These are phyloP conservation scores for Schizochytrium sp. DNA, from an alignment of 108 stramenopile species.

Conservation along the genomic window DNA sequence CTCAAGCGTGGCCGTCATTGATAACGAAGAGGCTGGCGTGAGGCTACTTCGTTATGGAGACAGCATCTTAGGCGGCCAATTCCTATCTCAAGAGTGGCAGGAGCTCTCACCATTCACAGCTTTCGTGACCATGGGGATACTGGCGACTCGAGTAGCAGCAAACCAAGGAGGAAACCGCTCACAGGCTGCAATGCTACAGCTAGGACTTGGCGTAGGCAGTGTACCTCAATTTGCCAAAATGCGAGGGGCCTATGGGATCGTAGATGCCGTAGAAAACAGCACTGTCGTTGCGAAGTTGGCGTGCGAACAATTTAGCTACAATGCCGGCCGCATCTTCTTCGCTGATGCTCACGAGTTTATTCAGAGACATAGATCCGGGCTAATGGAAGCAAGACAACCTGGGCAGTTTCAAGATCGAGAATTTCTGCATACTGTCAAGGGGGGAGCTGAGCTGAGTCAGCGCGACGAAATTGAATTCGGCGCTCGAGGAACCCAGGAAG, in stretches of 20 bases:
- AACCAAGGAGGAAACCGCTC: neutral
- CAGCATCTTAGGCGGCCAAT: conserved; percentile 10
- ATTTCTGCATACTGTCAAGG: too few relatives aligned
- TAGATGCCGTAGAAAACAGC: conserved; percentile 49
- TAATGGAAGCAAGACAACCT: too few relatives aligned
- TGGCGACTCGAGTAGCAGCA: neutral
- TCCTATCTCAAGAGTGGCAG: neutral
- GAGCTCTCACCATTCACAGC: neutral
- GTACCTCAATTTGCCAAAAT: neutral
- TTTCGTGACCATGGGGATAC: neutral
- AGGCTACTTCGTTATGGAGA: conserved; percentile 35
- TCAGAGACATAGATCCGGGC: neutral
- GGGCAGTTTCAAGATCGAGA: too few relatives aligned
- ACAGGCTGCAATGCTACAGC: neutral
- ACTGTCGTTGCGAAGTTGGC: conserved; percentile 12
- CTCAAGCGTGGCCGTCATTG: conserved; percentile 45
- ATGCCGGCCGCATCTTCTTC: neutral
- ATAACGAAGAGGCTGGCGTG: neutral
- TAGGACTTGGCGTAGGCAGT: conserved; percentile 25
- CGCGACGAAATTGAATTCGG: too few relatives aligned
- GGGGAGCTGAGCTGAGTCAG: too few relatives aligned
- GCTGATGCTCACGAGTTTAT: neutral
- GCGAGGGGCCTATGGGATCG: neutral
- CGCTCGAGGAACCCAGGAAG: too few relatives aligned
- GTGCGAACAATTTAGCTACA: neutral